phyloP scores from a whole-genome alignment of 768 basidiomycete genomes.

The Suillus bovinus region DNA sequence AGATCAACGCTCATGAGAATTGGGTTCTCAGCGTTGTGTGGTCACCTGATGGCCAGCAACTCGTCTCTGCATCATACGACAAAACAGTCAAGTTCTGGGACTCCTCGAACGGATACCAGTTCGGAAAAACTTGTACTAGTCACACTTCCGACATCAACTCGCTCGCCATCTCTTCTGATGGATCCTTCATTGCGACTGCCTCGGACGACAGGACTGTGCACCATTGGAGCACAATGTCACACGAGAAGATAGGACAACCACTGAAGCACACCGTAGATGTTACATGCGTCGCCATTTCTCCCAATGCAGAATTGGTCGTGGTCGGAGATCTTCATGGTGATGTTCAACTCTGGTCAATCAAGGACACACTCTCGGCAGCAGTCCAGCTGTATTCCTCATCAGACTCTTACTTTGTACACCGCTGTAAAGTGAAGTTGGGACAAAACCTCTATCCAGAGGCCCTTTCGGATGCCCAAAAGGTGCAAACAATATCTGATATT shows the following conservation, averaged over 20 bases:
- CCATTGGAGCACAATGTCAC: conserved; percentile 20
- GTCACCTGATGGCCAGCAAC: conserved; percentile 5
- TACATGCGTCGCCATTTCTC: neutral
- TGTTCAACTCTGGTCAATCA: neutral
- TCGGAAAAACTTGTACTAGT: conserved; percentile 5
- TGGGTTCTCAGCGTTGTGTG: neutral
- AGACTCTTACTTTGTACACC: too few relatives aligned
- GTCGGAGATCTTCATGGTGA: conserved; percentile 15
- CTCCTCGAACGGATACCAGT: neutral
- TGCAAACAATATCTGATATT: too few relatives aligned
- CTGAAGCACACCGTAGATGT: neutral
- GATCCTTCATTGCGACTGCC: conserved; percentile 27
- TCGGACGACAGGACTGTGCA: conserved; percentile 32
- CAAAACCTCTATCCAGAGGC: too few relatives aligned
- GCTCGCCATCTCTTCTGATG: conserved; percentile 28
- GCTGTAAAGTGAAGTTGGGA: too few relatives aligned
- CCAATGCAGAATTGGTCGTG: conserved; percentile 3
- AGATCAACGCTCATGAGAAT: neutral
- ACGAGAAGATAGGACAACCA: neutral
- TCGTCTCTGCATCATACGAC: neutral
- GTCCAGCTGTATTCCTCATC: too few relatives aligned
- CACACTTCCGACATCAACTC: conserved; percentile 25
- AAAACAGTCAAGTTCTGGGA: conserved; percentile 6
- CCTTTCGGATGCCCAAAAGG: too few relatives aligned
- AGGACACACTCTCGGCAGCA: neutral